Base-by-base conservation (phyloP, 2,329 filamentous ascomycete genomes). In the Arthrobotrys entomopaga region DNA sequence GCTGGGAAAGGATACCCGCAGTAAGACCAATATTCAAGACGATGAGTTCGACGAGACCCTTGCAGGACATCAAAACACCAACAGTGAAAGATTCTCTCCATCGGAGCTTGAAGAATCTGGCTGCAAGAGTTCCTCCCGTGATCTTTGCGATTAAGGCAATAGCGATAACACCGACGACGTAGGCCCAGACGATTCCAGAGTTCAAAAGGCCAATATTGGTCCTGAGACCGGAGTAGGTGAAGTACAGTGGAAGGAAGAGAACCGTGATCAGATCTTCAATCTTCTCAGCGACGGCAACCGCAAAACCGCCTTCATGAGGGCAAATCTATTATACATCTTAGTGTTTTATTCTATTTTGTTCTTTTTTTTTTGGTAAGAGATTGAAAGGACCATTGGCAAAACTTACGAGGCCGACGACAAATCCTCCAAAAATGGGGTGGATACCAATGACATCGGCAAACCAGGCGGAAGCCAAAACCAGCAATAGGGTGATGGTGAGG, bases 21-120 rank as follows among this genome's bases (percentile, higher is more conserved):
- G 94, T 89, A 1, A 93, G 85, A 50, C 93, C 92, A 78, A 98
- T 92, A 79, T 91, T 91, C 81, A 96, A 81, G n/a, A 97, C 93
- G 80, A 98, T 97, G 60, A 98, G 84, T 81, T 97, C 93, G 0
- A 97, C 93, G 8, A 98, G 85, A 79, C 94, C 94, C 81, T 98
- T 98, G 82, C 94, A 98, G 82, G 92, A 96, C 94, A 98, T 98
- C 78, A 97, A 82, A 15, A 90, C 88, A 13, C 94, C 94, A 77
- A 98, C 95, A 0, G 92, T 88, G 34, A 96, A 87, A 67, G 91
- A 93, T 81, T 98, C 94, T 71, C 93, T 87, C 94, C 94, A 98
- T 0, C 96, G 86, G 58, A 97, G 84, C 24, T 90, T 92, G 78
- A 88, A 91, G 2, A 88, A 79, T 40, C 88, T 87, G 0, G 94